Percentiles rank a stretch among this genome's conserved stretches.
Evolutionary conservation across 2,329 filamentous ascomycete genomes (phyloP).

Genomic region (Cercospora sp.): DNA sequence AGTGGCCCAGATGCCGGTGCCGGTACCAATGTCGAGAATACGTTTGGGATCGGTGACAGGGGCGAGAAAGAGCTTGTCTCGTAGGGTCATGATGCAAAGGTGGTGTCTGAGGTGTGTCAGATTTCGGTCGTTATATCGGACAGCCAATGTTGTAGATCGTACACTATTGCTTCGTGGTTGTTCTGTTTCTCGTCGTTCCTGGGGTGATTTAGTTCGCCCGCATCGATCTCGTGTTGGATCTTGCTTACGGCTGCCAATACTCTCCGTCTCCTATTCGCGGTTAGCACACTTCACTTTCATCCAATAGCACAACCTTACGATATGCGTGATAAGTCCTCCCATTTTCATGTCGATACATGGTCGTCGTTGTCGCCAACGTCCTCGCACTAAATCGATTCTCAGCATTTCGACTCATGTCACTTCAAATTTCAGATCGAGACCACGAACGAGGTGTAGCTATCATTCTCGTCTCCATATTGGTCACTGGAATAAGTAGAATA

Average conservation of each 20-base stretch:
- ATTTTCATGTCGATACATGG: conserved; percentile 42
- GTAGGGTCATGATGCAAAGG: conserved; percentile 41
- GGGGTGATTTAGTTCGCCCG: background rate
- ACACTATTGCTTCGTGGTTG: conserved; percentile 36
- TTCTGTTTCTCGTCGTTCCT: conserved; percentile 38
- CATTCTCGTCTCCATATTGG: conserved; percentile 14
- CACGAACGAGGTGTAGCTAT: conserved; percentile 28
- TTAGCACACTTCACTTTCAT: conserved; percentile 3
- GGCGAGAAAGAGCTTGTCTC: conserved; percentile 36
- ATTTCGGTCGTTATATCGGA: background rate
- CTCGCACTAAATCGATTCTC: conserved; percentile 32
- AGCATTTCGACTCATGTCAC: conserved; percentile 13
- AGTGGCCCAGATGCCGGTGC: conserved; percentile 47
- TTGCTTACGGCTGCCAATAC: conserved; percentile 37
- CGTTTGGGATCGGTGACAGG: conserved; percentile 31
- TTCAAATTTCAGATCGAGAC: background rate
- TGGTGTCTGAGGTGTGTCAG: conserved; percentile 40
- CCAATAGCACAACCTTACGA: conserved; percentile 25
- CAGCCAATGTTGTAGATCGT: background rate
- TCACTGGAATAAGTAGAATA: conserved; percentile 24
- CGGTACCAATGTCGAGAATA: conserved; percentile 49
- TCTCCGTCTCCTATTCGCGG: conserved; percentile 32
- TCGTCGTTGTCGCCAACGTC: conserved; percentile 43
- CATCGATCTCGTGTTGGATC: background rate
- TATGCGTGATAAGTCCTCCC: conserved; percentile 41